Evolutionary conservation across 495 filamentous ascomycete species (phyloP).

Genomic region (Podospora pseudopauciseta): DNA sequence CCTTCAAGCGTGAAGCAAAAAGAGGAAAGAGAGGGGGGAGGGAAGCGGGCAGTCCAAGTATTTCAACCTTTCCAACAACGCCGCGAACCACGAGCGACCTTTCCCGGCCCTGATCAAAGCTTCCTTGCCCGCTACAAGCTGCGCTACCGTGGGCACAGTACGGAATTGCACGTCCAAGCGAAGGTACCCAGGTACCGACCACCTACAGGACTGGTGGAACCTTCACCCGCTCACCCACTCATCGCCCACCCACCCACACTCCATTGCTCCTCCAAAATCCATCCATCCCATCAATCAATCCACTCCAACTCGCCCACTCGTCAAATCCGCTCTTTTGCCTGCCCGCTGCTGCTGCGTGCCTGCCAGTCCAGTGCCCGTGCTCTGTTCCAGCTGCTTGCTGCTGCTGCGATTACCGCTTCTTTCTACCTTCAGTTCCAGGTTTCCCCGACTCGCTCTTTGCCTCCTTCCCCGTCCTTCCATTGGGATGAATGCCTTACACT

Average conservation of each 20-base stretch:
- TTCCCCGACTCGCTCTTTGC: neutral
- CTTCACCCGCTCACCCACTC: neutral
- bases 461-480: neutral
- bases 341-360: neutral
- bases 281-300: too few species aligned
- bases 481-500: conserved; percentile 14
- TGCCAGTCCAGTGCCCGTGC: too few species aligned
- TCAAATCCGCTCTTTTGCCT: conserved; percentile 5
- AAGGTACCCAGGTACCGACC: conserved; percentile 14
- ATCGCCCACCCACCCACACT: neutral
- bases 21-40: conserved; percentile 27
- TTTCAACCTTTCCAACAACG: conserved; percentile 31
- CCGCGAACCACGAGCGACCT: conserved; percentile 28
- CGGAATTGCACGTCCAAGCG: conserved; percentile 23
- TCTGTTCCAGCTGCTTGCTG: too few species aligned
- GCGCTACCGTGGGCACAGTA: conserved; percentile 22
- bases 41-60: conserved; percentile 27
- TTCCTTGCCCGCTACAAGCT: conserved; percentile 13
- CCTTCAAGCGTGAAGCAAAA: conserved; percentile 36
- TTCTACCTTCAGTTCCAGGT: neutral
- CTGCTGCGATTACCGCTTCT: neutral
- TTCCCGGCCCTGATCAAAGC: conserved; percentile 28
- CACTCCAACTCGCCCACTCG: neutral
- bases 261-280: too few species aligned
- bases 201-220: conserved; percentile 11